These are phyloP conservation scores for Cladophialophora exuberans DNA, from an alignment of 2,329 filamentous ascomycete genomes.

Conservation along the genomic window DNA sequence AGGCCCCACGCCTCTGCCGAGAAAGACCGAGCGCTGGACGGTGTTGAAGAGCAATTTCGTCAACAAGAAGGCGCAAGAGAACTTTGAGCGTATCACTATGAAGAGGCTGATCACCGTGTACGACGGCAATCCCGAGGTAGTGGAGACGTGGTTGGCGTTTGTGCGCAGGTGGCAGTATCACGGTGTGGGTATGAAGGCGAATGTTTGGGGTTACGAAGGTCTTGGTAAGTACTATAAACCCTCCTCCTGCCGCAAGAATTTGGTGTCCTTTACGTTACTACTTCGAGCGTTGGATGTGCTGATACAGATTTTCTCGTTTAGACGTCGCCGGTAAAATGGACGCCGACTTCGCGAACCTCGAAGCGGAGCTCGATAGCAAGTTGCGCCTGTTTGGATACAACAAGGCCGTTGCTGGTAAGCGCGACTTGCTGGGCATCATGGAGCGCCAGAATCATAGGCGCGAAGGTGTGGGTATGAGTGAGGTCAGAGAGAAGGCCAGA, in stretches of 20 bases:
- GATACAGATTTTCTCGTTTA: constrained; percentile 28
- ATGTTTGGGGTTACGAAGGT: constrained; percentile 85
- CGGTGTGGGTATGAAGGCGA: constrained; percentile 98
- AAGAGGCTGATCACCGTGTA: constrained; percentile 88
- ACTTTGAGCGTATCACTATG: constrained; percentile 90
- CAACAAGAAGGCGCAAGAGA: constrained; percentile 96
- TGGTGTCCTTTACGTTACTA: background rate
- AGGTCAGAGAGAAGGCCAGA: constrained; percentile 36
- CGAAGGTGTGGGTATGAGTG: constrained; percentile 40
- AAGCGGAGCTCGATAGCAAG: constrained; percentile 45
- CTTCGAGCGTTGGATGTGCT: constrained; percentile 9
- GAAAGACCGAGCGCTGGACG: constrained; percentile 90
- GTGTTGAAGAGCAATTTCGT: constrained; percentile 88
- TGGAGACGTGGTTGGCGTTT: constrained; percentile 91
- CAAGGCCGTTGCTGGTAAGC: constrained; percentile 36
- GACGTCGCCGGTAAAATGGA: constrained; percentile 49
- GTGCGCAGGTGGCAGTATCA: constrained; percentile 90
- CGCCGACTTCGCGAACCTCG: constrained; percentile 39
- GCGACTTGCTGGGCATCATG: constrained; percentile 41
- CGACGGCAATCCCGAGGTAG: constrained; percentile 84
- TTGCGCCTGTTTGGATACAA: constrained; percentile 47
- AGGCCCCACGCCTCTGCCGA: constrained; percentile 83
- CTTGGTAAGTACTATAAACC: constrained; percentile 61
- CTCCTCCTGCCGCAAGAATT: constrained; percentile 4
- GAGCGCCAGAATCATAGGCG: constrained; percentile 43